Percentiles rank a stretch among this genome's conserved stretches.
phyloP scores from a whole-genome alignment of 768 basidiomycete genomes.

The Russula abietina region DNA sequence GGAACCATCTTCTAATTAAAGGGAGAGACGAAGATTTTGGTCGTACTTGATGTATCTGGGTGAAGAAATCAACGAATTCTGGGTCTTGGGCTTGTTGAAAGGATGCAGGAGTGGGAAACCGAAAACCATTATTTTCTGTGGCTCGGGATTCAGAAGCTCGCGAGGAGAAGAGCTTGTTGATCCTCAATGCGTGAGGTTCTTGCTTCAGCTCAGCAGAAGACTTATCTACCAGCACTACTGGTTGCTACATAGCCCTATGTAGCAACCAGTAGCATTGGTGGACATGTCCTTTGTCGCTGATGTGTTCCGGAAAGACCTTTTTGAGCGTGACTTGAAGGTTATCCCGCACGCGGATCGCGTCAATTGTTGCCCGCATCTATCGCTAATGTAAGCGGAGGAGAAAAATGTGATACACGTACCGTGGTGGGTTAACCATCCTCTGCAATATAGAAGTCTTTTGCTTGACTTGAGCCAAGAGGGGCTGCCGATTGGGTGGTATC shows the following conservation, averaged over 20 bases:
- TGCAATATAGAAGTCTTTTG: constrained; percentile 9
- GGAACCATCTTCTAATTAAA: background rate
- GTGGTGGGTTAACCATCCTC: constrained; percentile 14
- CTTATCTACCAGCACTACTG: too few relatives aligned
- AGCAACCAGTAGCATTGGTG: too few relatives aligned
- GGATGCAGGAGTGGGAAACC: constrained; percentile 34
- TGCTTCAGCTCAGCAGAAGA: too few relatives aligned
- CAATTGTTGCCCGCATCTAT: constrained; percentile 17
- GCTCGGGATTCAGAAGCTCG: constrained; percentile 15
- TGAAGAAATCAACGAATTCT: constrained; percentile 34
- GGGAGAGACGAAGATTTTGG: too few relatives aligned
- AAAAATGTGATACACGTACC: background rate
- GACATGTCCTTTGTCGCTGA: too few relatives aligned
- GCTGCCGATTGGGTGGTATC: constrained; percentile 17
- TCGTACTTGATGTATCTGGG: constrained; percentile 34
- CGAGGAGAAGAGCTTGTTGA: constrained; percentile 15
- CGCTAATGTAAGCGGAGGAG: background rate
- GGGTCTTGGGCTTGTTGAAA: constrained; percentile 31
- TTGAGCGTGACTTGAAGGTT: constrained; percentile 16
- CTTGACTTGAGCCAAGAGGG: constrained; percentile 9
- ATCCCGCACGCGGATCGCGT: constrained; percentile 11
- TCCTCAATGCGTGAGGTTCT: constrained; percentile 8
- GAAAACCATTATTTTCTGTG: constrained; percentile 31
- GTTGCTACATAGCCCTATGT: too few relatives aligned
- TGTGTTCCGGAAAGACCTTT: background rate